Evolutionary conservation across 176 grass and related monocot species (phyloP), one percentile per base, ranked within the genome.

Genomic region (Zea luxurians): DNA sequence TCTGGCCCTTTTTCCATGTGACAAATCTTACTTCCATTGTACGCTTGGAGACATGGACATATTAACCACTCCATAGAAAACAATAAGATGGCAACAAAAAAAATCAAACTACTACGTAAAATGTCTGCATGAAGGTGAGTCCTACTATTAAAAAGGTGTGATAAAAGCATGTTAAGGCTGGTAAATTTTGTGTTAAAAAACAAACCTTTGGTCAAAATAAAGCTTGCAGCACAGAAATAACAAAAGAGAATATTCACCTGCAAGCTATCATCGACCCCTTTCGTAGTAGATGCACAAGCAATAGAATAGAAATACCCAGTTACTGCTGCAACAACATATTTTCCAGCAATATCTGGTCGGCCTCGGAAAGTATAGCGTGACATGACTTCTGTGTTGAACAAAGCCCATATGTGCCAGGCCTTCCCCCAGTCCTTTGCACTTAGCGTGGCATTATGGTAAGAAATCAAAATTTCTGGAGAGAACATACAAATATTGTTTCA

Each of bases 341-440:
- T 90, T 57, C 83, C 91, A 37, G 88, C 89, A 55, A 90, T 74
- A 83, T 92, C 95, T 63, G 85, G 61, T 15, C 80, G 78, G 21
- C 95, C 85, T 86, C 88, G 87, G 74, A 85, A 62, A 64, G 91
- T 98, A 82, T 98, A 92, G 59, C 85, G 87, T 71, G 95, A 98
- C 95, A 98, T 90, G 63, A 98, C 95, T 80, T 93, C 95, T 55
- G 95, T 98, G 78, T 98, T 98, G 80, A 98, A 98, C 76, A 98
- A 94, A 61, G 95, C 95, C 95, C 95, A 98, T 44, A 27, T 81
- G 54, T 98, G 95, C 95, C 95, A 98, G 58, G 95, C 95, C 82
- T 90, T 98, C 37, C 91, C 95, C 87, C 89, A 98, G 55, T 98
- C 91, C 67, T 94, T 94, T 18, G 95, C 89, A 80, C 73, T 90